A percentile compares a stretch with the other conserved stretches of the same genome.
phyloP scores from a whole-genome alignment of 768 basidiomycete species.

The Serendipita sp. region DNA sequence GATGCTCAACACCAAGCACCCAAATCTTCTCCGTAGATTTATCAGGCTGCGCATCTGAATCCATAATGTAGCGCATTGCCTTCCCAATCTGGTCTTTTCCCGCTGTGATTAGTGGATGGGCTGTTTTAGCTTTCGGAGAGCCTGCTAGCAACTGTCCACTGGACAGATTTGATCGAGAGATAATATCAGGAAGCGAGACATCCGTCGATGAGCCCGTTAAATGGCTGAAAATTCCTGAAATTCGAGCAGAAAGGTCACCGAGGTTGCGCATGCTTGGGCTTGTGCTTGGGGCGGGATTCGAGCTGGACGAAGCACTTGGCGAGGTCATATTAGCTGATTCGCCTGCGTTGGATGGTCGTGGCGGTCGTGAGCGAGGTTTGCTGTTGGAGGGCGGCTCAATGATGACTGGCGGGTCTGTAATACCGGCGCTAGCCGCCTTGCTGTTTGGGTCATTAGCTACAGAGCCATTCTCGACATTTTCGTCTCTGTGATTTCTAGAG shows the following conservation, averaged over 20 bases:
- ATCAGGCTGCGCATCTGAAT: slow-evolving; percentile 77
- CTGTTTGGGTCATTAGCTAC: neutral
- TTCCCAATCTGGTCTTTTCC: slow-evolving; percentile 67
- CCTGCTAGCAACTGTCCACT: slow-evolving; percentile 15
- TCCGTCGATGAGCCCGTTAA: slow-evolving; percentile 59
- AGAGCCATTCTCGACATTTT: neutral
- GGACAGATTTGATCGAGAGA: slow-evolving; percentile 32
- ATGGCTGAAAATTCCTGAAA: slow-evolving; percentile 71
- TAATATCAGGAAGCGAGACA: slow-evolving; percentile 46
- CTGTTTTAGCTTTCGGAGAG: slow-evolving; percentile 31
- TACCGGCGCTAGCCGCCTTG: neutral
- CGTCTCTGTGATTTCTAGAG: neutral
- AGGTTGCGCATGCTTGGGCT: slow-evolving; percentile 7
- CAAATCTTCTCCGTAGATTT: slow-evolving; percentile 72
- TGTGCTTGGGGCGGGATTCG: neutral
- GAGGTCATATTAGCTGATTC: neutral
- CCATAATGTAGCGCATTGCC: slow-evolving; percentile 79
- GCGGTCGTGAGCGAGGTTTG: neutral
- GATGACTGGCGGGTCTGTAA: slow-evolving; percentile 7
- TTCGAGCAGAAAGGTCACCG: slow-evolving; percentile 50
- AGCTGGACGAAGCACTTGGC: neutral
- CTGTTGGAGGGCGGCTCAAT: slow-evolving; percentile 9
- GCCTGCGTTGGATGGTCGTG: neutral
- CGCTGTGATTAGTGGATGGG: slow-evolving; percentile 41
- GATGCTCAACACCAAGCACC: slow-evolving; percentile 72